These are phyloP conservation scores for Irpex rosettiformis DNA, from an alignment of 1,284 basidiomycete genomes.

Conservation along the genomic window DNA sequence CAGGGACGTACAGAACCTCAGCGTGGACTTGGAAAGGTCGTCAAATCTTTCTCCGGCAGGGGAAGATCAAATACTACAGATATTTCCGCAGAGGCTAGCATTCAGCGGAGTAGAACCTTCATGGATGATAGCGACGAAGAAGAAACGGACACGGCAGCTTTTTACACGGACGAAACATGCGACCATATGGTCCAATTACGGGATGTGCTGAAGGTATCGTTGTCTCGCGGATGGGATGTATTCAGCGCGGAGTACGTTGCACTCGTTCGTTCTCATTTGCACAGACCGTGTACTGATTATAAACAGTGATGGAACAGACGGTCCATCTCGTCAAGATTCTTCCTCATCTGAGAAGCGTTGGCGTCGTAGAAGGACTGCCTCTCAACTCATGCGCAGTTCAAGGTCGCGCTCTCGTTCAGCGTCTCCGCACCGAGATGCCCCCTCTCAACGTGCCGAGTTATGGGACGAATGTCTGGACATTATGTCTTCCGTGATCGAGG, in stretches of 20 bases:
- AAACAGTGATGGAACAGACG: not conserved
- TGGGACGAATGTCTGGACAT: conserved; percentile 58
- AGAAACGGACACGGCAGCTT: conserved; percentile 41
- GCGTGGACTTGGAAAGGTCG: conserved; percentile 37
- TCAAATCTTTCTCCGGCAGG: conserved; percentile 42
- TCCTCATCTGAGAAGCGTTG: conserved; percentile 10
- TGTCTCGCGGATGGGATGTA: conserved; percentile 56
- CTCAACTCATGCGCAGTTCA: conserved; percentile 8
- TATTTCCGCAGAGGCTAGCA: conserved; percentile 10
- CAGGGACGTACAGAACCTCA: conserved; percentile 23
- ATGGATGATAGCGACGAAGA: conserved; percentile 46
- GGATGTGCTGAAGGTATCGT: conserved; percentile 55
- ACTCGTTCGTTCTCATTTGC: not conserved
- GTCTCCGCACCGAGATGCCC: conserved; percentile 35
- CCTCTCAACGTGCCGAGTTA: conserved; percentile 42
- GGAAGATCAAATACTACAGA: conserved; percentile 10
- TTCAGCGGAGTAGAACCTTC: conserved; percentile 11
- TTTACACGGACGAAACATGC: conserved; percentile 59
- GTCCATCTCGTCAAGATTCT: not conserved
- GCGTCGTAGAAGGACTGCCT: conserved; percentile 11
- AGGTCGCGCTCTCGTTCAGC: conserved; percentile 50
- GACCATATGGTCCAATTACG: conserved; percentile 59
- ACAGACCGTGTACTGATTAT: conserved; percentile 1
- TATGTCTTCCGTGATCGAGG: conserved; percentile 56
- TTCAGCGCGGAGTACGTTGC: conserved; percentile 41